Percentiles rank a stretch among this genome's conserved stretches.
These are phyloP conservation scores for Salix arbutifolia DNA, from an alignment of 345 rosid genomes.

Conservation along the genomic window DNA sequence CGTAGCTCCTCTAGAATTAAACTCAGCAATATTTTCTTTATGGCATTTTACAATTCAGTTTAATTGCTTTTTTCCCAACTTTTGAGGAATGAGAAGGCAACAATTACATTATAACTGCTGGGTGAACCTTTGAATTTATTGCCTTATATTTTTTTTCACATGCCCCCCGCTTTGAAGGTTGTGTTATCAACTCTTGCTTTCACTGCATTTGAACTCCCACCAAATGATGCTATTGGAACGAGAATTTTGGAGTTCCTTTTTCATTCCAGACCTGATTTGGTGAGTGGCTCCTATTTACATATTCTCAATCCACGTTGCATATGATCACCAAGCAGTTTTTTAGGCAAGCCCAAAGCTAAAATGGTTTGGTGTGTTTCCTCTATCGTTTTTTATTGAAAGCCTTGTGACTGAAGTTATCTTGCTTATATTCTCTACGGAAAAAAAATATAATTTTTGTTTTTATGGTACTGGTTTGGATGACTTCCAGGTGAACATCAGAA, in stretches of 20 bases:
- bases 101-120: background rate
- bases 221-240: conserved; percentile 92
- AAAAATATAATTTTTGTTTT: background rate
- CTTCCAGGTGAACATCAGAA: conserved; percentile 87
- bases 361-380: background rate
- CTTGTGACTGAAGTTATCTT: background rate
- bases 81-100: background rate
- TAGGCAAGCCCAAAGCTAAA: background rate
- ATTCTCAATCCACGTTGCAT: background rate
- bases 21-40: no score
- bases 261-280: conserved; percentile 89
- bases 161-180: conserved; percentile 53
- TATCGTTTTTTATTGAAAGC: background rate
- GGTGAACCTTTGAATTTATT: conserved; percentile 3
- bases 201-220: conserved; percentile 98
- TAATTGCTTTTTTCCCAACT: background rate
- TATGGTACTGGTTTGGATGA: conserved; percentile 4
- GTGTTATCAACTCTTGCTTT: conserved; percentile 85
- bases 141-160: conserved; percentile 6
- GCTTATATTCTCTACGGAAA: background rate
- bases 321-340: background rate
- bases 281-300: conserved; percentile 25
- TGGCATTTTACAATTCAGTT: no score
- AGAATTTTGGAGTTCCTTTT: conserved; percentile 81
- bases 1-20: no score